Conservation (phyloP, 345 rosid species). For the Fremontodendron californicum region DNA sequence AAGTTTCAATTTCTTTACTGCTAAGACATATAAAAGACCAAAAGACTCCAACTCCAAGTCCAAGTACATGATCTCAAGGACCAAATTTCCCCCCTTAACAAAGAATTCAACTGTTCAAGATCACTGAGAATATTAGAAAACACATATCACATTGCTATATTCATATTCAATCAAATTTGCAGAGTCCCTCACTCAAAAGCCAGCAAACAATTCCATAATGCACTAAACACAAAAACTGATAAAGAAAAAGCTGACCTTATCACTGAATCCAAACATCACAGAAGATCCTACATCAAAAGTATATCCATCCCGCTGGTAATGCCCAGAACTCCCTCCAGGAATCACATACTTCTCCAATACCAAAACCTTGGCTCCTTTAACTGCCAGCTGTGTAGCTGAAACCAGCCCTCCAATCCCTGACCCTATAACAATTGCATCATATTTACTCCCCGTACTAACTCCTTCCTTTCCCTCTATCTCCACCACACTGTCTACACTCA, state of each 20-base stretch:
- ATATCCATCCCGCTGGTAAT: constrained; percentile 74
- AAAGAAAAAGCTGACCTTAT: neutral
- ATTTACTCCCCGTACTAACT: constrained; percentile 25
- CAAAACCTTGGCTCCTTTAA: constrained; percentile 84
- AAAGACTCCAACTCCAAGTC: neutral
- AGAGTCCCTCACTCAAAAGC: neutral
- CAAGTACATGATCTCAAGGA: neutral
- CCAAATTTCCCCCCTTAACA: neutral
- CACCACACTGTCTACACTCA: constrained; percentile 34
- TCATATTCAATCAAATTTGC: neutral
- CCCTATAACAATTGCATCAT: constrained; percentile 88
- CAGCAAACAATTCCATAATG: constrained; percentile 16
- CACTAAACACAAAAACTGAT: constrained; percentile 35
- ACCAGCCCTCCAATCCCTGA: constrained; percentile 94
- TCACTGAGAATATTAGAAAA: neutral
- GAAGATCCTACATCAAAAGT: constrained; percentile 98
- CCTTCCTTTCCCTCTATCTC: constrained; percentile 29
- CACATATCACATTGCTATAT: neutral
- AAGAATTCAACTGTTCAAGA: neutral
- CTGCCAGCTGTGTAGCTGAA: constrained; percentile 82
- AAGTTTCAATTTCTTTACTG: neutral
- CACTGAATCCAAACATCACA: constrained; percentile 31
- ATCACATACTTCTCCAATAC: constrained; percentile 89
- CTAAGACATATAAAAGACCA: neutral
- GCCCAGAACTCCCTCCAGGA: constrained; percentile 98